Conservation (phyloP, 192 early-diverging fungal species). For the Coemansia sp. region DNA sequence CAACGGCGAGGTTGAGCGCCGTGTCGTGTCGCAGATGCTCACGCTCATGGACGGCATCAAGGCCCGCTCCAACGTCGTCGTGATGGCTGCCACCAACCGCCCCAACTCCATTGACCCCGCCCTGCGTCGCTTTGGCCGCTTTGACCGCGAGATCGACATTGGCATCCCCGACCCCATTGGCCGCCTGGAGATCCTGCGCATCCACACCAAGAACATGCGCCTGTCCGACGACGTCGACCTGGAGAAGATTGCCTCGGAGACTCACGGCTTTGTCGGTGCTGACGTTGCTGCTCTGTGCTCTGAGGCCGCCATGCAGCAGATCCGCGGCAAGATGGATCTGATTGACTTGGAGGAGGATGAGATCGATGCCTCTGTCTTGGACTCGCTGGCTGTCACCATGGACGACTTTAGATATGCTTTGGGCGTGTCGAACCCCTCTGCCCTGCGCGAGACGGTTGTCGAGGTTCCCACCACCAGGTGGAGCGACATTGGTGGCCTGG, state of each 20-base stretch:
- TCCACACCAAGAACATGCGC: conserved; percentile 99
- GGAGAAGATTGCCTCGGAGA: conserved; percentile 96
- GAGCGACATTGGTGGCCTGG: conserved; percentile 97
- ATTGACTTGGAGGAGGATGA: conserved; percentile 99
- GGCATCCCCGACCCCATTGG: conserved; percentile 99
- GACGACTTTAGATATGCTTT: conserved; percentile 97
- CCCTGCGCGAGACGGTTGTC: conserved; percentile 98
- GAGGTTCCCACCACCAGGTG: conserved; percentile 95
- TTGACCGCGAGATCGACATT: conserved; percentile 99
- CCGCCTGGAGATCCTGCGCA: conserved; percentile 97
- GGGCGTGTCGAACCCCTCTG: conserved; percentile 93
- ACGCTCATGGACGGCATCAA: conserved; percentile 99
- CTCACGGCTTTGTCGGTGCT: conserved; percentile 97
- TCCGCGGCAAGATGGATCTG: conserved; percentile 98
- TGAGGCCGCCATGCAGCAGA: conserved; percentile 99
- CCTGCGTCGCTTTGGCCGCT: conserved; percentile 97
- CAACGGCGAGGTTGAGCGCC: conserved; percentile 98
- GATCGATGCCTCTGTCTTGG: conserved; percentile 96
- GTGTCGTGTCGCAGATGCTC: conserved; percentile 97
- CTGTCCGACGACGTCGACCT: conserved; percentile 96
- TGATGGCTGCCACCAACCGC: conserved; percentile 99
- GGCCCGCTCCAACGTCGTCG: conserved; percentile 95
- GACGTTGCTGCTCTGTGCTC: conserved; percentile 98
- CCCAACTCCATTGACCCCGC: conserved; percentile 99
- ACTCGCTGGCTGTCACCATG: conserved; percentile 94